Conservation (phyloP, 805 yeast genomes). For the Wickerhamiella lipophila region DNA sequence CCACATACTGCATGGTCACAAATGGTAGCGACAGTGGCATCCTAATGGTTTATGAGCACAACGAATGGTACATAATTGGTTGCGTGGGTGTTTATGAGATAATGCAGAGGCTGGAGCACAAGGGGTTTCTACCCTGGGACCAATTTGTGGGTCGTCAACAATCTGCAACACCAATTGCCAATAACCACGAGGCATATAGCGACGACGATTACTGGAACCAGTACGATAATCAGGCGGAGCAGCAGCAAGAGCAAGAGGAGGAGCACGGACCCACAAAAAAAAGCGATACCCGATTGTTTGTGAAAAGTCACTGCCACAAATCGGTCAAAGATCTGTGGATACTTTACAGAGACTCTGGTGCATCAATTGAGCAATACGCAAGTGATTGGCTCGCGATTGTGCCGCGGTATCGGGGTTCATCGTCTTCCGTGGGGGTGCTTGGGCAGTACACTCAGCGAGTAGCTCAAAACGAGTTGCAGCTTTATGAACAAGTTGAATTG, state of each 20-base stretch:
- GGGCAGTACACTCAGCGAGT: neutral
- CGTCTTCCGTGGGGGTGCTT: neutral
- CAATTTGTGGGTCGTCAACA: neutral
- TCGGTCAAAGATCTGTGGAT: conserved; percentile 2
- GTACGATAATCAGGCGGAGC: conserved; percentile 11
- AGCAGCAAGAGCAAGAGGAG: conserved; percentile 1
- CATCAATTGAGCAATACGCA: conserved; percentile 8
- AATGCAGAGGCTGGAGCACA: conserved; percentile 7
- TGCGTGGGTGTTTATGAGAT: conserved; percentile 9
- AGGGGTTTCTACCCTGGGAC: conserved; percentile 2
- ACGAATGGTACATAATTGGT: conserved; percentile 19
- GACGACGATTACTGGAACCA: conserved; percentile 16
- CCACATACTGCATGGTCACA: conserved; percentile 15
- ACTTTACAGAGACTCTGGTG: conserved; percentile 2
- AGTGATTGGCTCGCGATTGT: neutral
- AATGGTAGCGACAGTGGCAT: conserved; percentile 11
- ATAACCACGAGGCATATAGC: neutral
- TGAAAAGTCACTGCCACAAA: conserved; percentile 4
- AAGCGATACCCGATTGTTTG: neutral
- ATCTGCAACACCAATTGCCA: neutral
- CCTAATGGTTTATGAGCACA: conserved; percentile 13
- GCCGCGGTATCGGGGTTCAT: neutral
- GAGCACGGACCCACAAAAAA: neutral
- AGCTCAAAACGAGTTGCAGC: neutral
- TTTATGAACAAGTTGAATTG: neutral